Evolutionary conservation across 2,329 filamentous ascomycete genomes (phyloP), one percentile per base, ranked within the genome.

Genomic region (Graphilbum sp.): DNA sequence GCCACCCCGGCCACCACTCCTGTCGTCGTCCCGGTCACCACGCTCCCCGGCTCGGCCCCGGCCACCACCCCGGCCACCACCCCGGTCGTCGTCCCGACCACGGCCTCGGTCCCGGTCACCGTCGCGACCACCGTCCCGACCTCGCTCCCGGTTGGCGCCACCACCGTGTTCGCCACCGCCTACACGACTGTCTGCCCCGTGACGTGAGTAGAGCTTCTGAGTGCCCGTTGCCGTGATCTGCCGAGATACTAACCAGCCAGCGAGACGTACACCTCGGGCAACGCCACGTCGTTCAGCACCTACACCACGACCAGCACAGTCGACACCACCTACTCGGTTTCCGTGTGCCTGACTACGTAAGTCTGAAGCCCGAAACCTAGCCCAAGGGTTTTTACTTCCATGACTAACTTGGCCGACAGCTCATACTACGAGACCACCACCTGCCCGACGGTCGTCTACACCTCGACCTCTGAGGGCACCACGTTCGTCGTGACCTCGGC

Each of bases 221-320:
- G n/a, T n/a, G n/a, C n/a, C n/a, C n/a, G n/a, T n/a, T n/a, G n/a
- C n/a, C n/a, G n/a, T n/a, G n/a, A n/a, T n/a, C n/a, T n/a, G n/a
- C n/a, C n/a, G n/a, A n/a, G n/a, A n/a, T n/a, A n/a, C n/a, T n/a
- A n/a, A n/a, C n/a, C 24, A 9, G 9, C 3, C 20, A 34, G 33
- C 33, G 25, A 24, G 18, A 35, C 21, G 16, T 13, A 30, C 13
- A 18, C 25, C 37, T n/a, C 11, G 9, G 19, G 18, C 25, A 31
- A 25, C 44, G 59, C 57, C 4, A 46, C 55, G 37, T 59, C 56
- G 10, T 52, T 19, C 19, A 53, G 53, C 3, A 57, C 52, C 5
- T 66, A 61, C 45, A 61, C 57, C 13, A 62, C 63, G 2, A 63
- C 61, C 35, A 63, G 57, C 38, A 48, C 53, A n/a, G 52, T 57